These are phyloP conservation scores for Backusella luteola DNA, from an alignment of 192 early-diverging fungal genomes.

Conservation along the genomic window DNA sequence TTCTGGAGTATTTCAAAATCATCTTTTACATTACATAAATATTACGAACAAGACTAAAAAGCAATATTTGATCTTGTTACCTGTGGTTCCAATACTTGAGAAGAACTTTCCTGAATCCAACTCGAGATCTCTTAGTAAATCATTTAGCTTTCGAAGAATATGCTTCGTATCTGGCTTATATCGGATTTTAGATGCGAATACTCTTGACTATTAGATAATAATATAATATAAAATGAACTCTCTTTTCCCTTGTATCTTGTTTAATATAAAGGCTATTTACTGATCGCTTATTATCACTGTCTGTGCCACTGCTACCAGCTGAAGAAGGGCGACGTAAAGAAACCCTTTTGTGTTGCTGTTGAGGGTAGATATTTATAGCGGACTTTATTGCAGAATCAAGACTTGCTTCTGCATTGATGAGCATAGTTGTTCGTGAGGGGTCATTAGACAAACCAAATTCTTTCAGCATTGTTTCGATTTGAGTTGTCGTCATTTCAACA, in stretches of 20 bases:
- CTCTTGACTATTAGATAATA: not conserved
- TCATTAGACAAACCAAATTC: slow-evolving; percentile 17
- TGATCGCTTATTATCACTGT: not conserved
- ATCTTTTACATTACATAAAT: not conserved
- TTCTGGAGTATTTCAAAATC: slow-evolving; percentile 23
- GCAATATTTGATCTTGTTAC: not conserved
- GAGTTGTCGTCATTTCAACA: slow-evolving; percentile 27
- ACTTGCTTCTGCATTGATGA: slow-evolving; percentile 33
- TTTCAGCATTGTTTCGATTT: slow-evolving; percentile 32
- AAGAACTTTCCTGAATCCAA: slow-evolving; percentile 28
- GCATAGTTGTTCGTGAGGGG: slow-evolving; percentile 7
- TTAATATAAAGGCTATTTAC: not conserved
- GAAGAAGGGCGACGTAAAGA: not conserved
- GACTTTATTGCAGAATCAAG: slow-evolving; percentile 35
- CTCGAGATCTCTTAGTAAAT: slow-evolving; percentile 20
- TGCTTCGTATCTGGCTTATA: slow-evolving; percentile 31
- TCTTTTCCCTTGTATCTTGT: not conserved
- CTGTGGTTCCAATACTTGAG: slow-evolving; percentile 16
- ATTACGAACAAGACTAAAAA: not conserved
- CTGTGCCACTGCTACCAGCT: not conserved
- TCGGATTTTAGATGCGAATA: slow-evolving; percentile 19
- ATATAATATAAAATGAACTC: not conserved
- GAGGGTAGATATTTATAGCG: slow-evolving; percentile 13
- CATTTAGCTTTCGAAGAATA: slow-evolving; percentile 24
- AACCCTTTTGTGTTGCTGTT: not conserved